phyloP scores from a whole-genome alignment of 2,329 filamentous ascomycete species.

The Colletotrichum aenigma region DNA sequence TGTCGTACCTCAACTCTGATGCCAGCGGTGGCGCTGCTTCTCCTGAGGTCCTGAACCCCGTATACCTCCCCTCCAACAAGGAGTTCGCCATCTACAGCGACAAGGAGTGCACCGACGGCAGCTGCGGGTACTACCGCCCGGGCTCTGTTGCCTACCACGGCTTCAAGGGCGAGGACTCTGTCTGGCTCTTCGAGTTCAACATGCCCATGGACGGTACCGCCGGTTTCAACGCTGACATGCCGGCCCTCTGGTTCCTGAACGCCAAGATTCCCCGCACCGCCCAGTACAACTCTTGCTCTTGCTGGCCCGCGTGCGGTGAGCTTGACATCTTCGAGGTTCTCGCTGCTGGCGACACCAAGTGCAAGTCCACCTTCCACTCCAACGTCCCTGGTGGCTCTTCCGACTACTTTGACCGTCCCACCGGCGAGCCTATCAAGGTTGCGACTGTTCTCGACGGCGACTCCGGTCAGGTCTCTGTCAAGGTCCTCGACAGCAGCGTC shows the following conservation, averaged over 20 bases:
- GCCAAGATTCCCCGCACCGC: constrained; percentile 71
- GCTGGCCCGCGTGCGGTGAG: constrained; percentile 77
- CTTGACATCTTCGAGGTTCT: constrained; percentile 79
- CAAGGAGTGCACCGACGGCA: constrained; percentile 40
- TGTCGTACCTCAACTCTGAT: constrained; percentile 49
- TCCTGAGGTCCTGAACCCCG: constrained; percentile 43
- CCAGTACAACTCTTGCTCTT: constrained; percentile 75
- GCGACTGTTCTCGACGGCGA: constrained; percentile 65
- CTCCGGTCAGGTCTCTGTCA: constrained; percentile 59
- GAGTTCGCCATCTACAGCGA: constrained; percentile 53
- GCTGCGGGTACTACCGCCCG: constrained; percentile 49
- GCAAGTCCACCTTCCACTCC: constrained; percentile 74
- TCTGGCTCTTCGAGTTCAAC: constrained; percentile 75
- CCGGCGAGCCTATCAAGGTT: constrained; percentile 62
- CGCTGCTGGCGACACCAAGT: constrained; percentile 64
- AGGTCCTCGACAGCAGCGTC: constrained; percentile 48
- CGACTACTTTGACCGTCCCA: constrained; percentile 74
- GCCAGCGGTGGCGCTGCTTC: constrained; percentile 41
- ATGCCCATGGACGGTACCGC: constrained; percentile 68
- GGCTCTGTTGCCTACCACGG: constrained; percentile 61
- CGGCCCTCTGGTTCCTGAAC: constrained; percentile 79
- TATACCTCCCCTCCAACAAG: constrained; percentile 43
- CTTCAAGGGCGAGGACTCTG: constrained; percentile 65
- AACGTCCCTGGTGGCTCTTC: constrained; percentile 68
- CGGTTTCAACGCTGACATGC: constrained; percentile 68